Evolutionary conservation across 345 rosid genomes (phyloP).

Genomic region (Syzygium jambos): DNA sequence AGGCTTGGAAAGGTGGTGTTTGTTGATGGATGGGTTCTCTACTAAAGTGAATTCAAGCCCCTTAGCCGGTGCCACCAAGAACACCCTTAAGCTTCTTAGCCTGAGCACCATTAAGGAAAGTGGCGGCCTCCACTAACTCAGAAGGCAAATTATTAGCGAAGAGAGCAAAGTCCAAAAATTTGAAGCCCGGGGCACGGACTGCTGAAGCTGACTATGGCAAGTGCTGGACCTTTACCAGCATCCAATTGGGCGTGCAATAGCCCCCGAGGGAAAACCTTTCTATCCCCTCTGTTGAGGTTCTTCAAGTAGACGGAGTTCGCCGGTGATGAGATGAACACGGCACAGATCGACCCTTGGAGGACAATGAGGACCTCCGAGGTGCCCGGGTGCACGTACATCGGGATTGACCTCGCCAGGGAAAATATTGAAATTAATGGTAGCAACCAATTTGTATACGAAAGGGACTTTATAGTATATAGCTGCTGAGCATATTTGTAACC

Average conservation of each 20-base stretch:
- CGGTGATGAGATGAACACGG: slow-evolving; percentile 46
- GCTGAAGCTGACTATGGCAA: slow-evolving; percentile 51
- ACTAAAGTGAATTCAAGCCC: neutral
- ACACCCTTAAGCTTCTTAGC: slow-evolving; percentile 81
- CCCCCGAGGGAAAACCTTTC: slow-evolving; percentile 71
- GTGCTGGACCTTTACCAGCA: slow-evolving; percentile 20
- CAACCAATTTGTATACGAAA: neutral
- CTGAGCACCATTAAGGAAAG: slow-evolving; percentile 55
- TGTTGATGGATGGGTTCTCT: neutral
- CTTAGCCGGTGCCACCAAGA: slow-evolving; percentile 72
- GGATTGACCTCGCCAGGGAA: slow-evolving; percentile 45
- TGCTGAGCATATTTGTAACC: fast-evolving
- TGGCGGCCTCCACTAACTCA: slow-evolving; percentile 14
- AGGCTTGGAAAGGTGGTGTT: neutral
- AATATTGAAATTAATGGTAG: neutral
- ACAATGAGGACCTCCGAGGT: slow-evolving; percentile 48
- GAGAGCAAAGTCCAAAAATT: slow-evolving; percentile 46
- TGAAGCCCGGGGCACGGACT: slow-evolving; percentile 65
- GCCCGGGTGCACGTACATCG: slow-evolving; percentile 70
- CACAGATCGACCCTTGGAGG: slow-evolving; percentile 46
- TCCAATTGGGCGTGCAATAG: slow-evolving; percentile 68
- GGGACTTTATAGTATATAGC: neutral
- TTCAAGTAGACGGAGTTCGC: slow-evolving; percentile 48
- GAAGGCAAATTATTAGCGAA: slow-evolving; percentile 14
- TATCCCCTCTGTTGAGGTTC: slow-evolving; percentile 37